Evolutionary conservation across 345 rosid genomes (phyloP).

Genomic region (Diplotaxis tenuifolia): DNA sequence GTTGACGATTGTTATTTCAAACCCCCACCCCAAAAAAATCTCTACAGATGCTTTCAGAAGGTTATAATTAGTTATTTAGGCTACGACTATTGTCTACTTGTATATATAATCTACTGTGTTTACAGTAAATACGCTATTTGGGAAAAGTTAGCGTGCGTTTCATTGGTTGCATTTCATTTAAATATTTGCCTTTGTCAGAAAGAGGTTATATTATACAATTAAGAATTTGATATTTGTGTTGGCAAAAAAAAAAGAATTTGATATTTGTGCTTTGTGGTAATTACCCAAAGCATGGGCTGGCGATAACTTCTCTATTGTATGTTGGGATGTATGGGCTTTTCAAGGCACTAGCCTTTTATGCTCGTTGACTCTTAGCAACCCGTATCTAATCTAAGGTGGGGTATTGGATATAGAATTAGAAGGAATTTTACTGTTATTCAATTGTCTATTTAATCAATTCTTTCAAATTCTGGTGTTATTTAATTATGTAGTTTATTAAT

Average conservation of each 20-base stretch:
- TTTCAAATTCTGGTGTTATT: too few species aligned
- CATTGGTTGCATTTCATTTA: not conserved
- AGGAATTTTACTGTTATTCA: too few species aligned
- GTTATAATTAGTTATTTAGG: not conserved
- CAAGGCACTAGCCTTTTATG: not conserved
- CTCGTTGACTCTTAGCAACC: not conserved
- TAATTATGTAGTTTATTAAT: too few species aligned
- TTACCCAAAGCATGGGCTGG: not conserved
- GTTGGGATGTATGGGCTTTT: not conserved
- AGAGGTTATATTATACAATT: not conserved
- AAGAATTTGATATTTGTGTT: not conserved
- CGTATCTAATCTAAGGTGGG: too few species aligned
- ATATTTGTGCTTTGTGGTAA: not conserved
- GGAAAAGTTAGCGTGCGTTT: not conserved
- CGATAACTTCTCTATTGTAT: too few species aligned
- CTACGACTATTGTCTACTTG: not conserved
- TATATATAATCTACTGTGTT: not conserved
- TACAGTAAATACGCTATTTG: not conserved
- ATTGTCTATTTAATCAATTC: too few species aligned
- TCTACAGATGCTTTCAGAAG: too few species aligned
- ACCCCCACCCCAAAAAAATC: too few species aligned
- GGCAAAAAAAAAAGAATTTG: too few species aligned
- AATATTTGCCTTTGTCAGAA: not conserved
- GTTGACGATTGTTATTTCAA: constrained; percentile 8
- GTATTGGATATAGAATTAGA: too few species aligned